A percentile compares a stretch with the other conserved stretches of the same genome.
These are phyloP conservation scores for Erucastrum elatum DNA, from an alignment of 345 rosid genomes.

Conservation along the genomic window DNA sequence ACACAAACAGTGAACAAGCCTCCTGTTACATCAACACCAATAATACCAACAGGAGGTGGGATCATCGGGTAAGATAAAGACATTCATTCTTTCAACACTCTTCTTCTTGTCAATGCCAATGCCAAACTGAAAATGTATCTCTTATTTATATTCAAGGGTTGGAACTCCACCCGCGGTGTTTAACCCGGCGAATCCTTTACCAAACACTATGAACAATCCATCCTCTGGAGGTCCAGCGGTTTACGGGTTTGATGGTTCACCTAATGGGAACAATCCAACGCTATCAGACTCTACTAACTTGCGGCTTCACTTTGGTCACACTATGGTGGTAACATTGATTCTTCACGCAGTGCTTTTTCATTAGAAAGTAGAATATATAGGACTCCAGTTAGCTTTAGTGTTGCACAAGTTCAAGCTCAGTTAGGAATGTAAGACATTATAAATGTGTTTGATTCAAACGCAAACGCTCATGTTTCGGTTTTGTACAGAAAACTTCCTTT, in stretches of 20 bases:
- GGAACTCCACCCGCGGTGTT: conserved; percentile 36
- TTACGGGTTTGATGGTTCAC: conserved; percentile 42
- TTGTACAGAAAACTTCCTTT: conserved; percentile 30
- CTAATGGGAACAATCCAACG: conserved; percentile 38
- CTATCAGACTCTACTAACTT: conserved; percentile 22
- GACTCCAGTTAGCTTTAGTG: conserved; percentile 27
- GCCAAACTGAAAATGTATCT: conserved; percentile 1
- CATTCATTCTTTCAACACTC: not conserved
- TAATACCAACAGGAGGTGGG: conserved; percentile 47
- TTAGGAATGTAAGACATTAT: conserved; percentile 28
- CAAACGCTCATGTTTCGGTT: conserved; percentile 18
- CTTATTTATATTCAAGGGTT: conserved; percentile 28
- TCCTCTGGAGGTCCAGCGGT: conserved; percentile 17
- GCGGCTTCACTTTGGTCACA: conserved; percentile 22
- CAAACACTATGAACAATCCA: conserved; percentile 33
- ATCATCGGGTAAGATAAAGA: conserved; percentile 45
- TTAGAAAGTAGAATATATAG: conserved; percentile 23
- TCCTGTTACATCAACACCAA: conserved; percentile 43
- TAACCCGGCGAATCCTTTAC: conserved; percentile 38
- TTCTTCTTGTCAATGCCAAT: not conserved
- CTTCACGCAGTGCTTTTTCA: conserved; percentile 23
- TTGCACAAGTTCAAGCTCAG: conserved; percentile 8
- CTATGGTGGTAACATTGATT: conserved; percentile 19
- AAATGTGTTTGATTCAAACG: conserved; percentile 26
- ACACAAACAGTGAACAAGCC: conserved; percentile 42